Conservation (phyloP, 371 early-diverging fungal species). For the Blakeslea trispora region DNA sequence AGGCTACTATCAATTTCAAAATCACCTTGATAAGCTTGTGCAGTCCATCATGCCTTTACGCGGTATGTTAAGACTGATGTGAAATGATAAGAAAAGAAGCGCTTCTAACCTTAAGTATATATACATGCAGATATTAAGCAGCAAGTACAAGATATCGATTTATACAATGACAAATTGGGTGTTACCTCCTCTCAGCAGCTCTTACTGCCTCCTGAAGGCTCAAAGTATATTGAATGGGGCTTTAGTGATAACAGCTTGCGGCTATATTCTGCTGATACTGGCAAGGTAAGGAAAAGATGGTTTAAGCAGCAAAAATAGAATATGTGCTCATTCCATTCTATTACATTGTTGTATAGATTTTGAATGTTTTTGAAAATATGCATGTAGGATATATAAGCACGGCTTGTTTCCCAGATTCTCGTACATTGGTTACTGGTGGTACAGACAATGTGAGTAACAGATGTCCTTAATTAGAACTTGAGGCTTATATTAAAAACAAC, state of each 20-base stretch:
- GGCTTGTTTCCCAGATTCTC: conserved; percentile 67
- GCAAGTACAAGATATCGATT: conserved; percentile 55
- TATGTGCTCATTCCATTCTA: not conserved
- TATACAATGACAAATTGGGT: conserved; percentile 52
- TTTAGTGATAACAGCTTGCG: conserved; percentile 70
- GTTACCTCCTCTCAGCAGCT: conserved; percentile 54
- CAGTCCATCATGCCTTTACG: conserved; percentile 58
- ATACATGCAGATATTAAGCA: conserved; percentile 48
- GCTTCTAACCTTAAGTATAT: not conserved
- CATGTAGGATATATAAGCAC: conserved; percentile 70
- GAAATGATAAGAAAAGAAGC: not conserved
- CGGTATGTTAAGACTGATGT: conserved; percentile 33
- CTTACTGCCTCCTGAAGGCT: conserved; percentile 59
- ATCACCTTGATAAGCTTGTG: conserved; percentile 55
- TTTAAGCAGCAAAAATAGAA: too few species aligned
- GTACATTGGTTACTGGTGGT: conserved; percentile 73
- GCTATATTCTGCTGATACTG: conserved; percentile 60
- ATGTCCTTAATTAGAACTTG: too few species aligned
- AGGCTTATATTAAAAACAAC: not conserved
- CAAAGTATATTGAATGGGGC: conserved; percentile 75
- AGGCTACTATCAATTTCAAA: conserved; percentile 52
- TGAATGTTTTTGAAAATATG: conserved; percentile 72
- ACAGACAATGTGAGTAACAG: conserved; percentile 54
- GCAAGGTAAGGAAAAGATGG: conserved; percentile 44
- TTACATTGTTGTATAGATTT: conserved; percentile 22